These are phyloP conservation scores for Quercus rubra DNA, from an alignment of 306 rosid species.

Conservation along the genomic window DNA sequence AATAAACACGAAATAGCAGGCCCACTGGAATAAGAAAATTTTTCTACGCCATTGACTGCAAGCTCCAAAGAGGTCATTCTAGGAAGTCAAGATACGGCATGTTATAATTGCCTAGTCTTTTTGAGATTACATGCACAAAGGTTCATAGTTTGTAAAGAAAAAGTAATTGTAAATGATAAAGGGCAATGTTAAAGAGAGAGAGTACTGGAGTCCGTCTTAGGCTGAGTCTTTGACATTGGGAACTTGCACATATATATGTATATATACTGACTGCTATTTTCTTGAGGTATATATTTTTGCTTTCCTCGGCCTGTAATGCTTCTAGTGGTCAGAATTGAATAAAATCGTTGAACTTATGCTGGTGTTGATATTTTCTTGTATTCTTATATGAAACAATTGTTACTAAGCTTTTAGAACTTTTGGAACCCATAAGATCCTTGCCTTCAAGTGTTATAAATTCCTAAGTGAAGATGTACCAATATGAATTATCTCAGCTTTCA, in stretches of 20 bases:
- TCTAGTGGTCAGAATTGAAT: not conserved
- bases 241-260: slow-evolving; percentile 46
- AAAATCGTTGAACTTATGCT: not conserved
- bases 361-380: no score
- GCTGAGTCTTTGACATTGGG: slow-evolving; percentile 23
- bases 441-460: no score
- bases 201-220: slow-evolving; percentile 13
- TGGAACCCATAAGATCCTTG: no score
- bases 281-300: not conserved
- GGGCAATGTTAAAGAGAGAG: slow-evolving; percentile 31
- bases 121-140: slow-evolving; percentile 34
- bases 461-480: no score
- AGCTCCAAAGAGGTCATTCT: slow-evolving; percentile 29
- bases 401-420: no score
- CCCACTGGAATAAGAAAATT: slow-evolving; percentile 29
- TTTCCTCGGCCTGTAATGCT: not conserved
- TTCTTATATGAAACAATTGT: no score
- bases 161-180: slow-evolving; percentile 54
- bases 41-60: slow-evolving; percentile 23
- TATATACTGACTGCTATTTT: slow-evolving; percentile 54
- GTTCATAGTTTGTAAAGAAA: slow-evolving; percentile 45
- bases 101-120: slow-evolving; percentile 17
- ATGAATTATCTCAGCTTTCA: no score
- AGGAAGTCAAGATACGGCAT: slow-evolving; percentile 37
- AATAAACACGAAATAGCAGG: slow-evolving; percentile 44